Conservation (phyloP, 805 yeast species). For the Suhomyces prunicola region DNA sequence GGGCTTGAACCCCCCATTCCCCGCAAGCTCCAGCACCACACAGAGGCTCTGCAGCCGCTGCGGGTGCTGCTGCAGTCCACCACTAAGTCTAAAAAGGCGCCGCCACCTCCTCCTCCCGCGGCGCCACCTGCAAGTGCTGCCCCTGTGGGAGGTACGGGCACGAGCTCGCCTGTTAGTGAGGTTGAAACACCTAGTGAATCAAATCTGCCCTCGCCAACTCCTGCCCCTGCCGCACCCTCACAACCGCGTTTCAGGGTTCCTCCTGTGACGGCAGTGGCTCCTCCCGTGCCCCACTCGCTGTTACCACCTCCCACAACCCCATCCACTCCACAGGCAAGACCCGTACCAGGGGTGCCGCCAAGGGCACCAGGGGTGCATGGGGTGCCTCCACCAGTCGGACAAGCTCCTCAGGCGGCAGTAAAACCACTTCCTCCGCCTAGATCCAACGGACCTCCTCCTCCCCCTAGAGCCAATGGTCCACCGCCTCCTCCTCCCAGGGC, state of each 20-base stretch:
- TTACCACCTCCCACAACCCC: constrained; percentile 15
- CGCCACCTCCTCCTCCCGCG: constrained; percentile 35
- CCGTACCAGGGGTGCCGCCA: constrained; percentile 6
- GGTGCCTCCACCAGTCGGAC: constrained; percentile 12
- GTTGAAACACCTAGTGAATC: not conserved
- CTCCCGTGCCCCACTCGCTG: constrained; percentile 22
- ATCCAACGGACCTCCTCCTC: constrained; percentile 14
- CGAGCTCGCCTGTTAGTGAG: constrained; percentile 2
- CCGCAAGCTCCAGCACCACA: constrained; percentile 45
- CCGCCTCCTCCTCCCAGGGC: constrained; percentile 14
- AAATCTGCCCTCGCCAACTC: constrained; percentile 5
- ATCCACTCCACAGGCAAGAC: constrained; percentile 1
- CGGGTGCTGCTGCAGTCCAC: constrained; percentile 15
- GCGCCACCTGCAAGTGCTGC: constrained; percentile 9
- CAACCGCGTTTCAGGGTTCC: constrained; percentile 35
- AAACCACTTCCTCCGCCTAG: not conserved
- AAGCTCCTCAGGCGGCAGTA: not conserved
- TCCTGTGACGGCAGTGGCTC: constrained; percentile 30
- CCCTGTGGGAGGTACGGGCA: constrained; percentile 4
- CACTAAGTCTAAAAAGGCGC: constrained; percentile 29
- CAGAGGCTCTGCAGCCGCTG: constrained; percentile 25
- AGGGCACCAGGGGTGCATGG: constrained; percentile 9
- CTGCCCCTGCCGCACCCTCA: constrained; percentile 12
- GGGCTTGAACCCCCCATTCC: constrained; percentile 87
- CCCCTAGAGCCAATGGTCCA: constrained; percentile 12